Percentiles rank a stretch among this genome's conserved stretches.
phyloP scores from a whole-genome alignment of 179 eudicot genomes.

The Nepenthes alata region DNA sequence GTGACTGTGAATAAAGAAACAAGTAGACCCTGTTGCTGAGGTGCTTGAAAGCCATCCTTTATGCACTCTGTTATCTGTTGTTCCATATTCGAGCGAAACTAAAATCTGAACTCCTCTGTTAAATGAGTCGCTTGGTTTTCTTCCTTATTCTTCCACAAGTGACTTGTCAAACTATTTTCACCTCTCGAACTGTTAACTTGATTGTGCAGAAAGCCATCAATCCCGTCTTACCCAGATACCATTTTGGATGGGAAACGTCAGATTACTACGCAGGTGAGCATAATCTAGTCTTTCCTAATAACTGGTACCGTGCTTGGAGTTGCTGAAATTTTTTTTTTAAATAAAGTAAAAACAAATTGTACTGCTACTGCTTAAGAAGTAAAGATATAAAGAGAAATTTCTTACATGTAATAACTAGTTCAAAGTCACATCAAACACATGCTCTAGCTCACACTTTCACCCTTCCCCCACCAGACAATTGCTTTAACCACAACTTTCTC shows the following conservation, averaged over 20 bases:
- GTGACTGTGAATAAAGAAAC: too few species aligned
- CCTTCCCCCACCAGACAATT: not conserved
- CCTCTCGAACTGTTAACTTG: conserved; percentile 5
- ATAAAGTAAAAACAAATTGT: too few species aligned
- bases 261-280: conserved; percentile 51
- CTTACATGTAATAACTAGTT: too few species aligned
- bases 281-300: too few species aligned
- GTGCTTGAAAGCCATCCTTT: too few species aligned
- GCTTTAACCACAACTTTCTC: not conserved
- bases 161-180: not conserved
- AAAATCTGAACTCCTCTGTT: too few species aligned
- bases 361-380: too few species aligned
- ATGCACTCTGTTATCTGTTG: not conserved
- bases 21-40: too few species aligned
- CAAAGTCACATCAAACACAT: too few species aligned
- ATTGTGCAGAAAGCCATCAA: conserved; percentile 33
- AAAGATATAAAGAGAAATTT: too few species aligned
- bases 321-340: too few species aligned
- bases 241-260: conserved; percentile 70
- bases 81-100: not conserved
- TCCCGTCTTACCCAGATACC: conserved; percentile 33
- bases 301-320: too few species aligned
- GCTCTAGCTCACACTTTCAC: not conserved
- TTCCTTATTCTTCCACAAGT: not conserved
- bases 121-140: not conserved